Base-by-base conservation (phyloP, 305 asterid genomes). In the Fraxinus greggii region DNA sequence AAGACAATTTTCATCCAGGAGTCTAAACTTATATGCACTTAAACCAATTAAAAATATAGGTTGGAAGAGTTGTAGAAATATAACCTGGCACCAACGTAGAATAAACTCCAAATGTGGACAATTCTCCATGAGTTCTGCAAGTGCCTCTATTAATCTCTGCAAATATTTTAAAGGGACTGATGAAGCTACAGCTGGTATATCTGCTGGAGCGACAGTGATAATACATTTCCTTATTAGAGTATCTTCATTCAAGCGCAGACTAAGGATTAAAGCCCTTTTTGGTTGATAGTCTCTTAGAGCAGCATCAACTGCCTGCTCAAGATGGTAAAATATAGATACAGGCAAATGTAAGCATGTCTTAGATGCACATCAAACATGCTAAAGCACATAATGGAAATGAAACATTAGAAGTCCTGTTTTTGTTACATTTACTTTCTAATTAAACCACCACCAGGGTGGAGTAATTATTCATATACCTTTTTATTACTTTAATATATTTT, bases 201-300 rank as follows among this genome's bases (percentile, higher is more conserved):
- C 99, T 80, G 79, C 87, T 54, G 98, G 95, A 69, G 81, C 67
- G 32, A 96, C 95, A 67, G 95, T 75, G 69, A 91, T 79, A 36
- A 96, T 86, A 82, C 98, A 94, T 91, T 90, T 96, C 92, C 94
- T 93, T 83, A 96, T 93, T 70, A 92, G 86, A 72, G 88, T 72
- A 84, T 94, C 99, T 87, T 96, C 99, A 67, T 96, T 96, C 86
- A 96, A 83, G 17, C 99, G 98, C 79, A 96, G 92, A 83, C 99
- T 92, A 74, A 96, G 98, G 80, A 94, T 88, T 85, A 96, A 31
- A 73, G 99, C 99, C 84, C 94, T 89, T 84, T 76, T 88, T 15
- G 92, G 90, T 85, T 94, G 91, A 84, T 86, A 89, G 63, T 90
- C 94, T 75, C 83, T 84, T 3, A 96, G 85, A 76, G 99, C 99